Base-by-base conservation (phyloP, 139 green algal genomes). In the Choricystis sp. region DNA sequence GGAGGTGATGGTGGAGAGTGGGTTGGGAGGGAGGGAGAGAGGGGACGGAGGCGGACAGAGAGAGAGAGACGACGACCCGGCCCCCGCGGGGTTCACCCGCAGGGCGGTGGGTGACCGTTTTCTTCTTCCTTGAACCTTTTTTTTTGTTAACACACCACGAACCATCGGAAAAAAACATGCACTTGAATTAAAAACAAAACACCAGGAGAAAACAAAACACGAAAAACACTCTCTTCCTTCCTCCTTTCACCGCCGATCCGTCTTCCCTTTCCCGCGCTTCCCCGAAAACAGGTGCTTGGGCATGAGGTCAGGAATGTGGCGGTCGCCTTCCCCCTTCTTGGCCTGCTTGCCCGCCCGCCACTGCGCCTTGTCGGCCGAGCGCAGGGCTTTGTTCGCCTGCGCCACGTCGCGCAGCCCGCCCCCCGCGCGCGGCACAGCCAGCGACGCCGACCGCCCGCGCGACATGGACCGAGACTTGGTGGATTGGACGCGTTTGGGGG, bases 231-330 rank as follows among this genome's bases (percentile, higher is more conserved):
- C 40, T 52, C 40, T 52, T 52, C 40, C 40, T 9, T 52, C 40
- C 16, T 16, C 40, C 40, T 52, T 52, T 52, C 82, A 94, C 30
- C 86, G 77, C 56, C 88, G 63, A 60, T 95, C 82, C 3, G 80
- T 90, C 70, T 85, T 91, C 28, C 88, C 87, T 14, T 70, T 81
- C 4, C 79, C 79, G 2, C 84, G 70, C 69, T 95, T 97, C 25
- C 92, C 92, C 25, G 69, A 82, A 72, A 97, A 91, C 52, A 99
- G 74, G 66, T 98, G 93, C 87, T 99, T 99, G 52, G 94, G 94
- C 78, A 88, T 94, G 71, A 89, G 61, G 83, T 94, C 59, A 58
- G 79, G 69, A 26, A 81, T 76, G 60, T 83, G 79, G 2, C 85
- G 61, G 68, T 94, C 84, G 1, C 65, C 74, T 73, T 94, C 86